Conservation (phyloP, 2,329 filamentous ascomycete genomes). For the Cytospora leucostoma region DNA sequence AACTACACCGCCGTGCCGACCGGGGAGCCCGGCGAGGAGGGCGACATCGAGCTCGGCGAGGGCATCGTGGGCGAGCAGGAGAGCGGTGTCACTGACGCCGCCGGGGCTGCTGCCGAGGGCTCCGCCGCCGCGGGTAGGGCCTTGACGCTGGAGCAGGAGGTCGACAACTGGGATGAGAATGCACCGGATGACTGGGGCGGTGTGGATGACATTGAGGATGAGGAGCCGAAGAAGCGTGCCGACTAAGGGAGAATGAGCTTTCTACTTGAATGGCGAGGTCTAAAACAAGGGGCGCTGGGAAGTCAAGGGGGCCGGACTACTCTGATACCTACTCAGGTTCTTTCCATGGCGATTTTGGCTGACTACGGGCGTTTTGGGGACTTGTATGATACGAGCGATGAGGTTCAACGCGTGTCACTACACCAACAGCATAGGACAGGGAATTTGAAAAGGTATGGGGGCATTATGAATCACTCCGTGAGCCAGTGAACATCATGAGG, state of each 20-base stretch:
- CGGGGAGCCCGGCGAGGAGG: conserved; percentile 52
- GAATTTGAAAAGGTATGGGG: not conserved
- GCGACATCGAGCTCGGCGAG: conserved; percentile 77
- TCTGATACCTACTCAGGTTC: conserved; percentile 10
- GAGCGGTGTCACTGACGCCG: conserved; percentile 57
- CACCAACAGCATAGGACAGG: conserved; percentile 10
- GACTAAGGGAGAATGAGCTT: conserved; percentile 29
- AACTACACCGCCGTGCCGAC: conserved; percentile 70
- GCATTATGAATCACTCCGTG: not conserved
- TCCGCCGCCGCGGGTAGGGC: conserved; percentile 36
- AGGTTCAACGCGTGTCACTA: conserved; percentile 14
- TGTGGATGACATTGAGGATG: conserved; percentile 35
- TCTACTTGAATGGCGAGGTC: not conserved
- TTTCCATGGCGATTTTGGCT: conserved; percentile 10
- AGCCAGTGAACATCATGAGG: not conserved
- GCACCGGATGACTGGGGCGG: conserved; percentile 60
- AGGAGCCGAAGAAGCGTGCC: conserved; percentile 34
- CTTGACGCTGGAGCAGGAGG: conserved; percentile 70
- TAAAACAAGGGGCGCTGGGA: conserved; percentile 11
- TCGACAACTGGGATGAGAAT: conserved; percentile 97
- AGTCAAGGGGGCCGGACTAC: conserved; percentile 7
- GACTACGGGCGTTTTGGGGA: conserved; percentile 14
- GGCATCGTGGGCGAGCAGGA: conserved; percentile 55
- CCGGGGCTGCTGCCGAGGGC: conserved; percentile 26
- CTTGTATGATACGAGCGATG: conserved; percentile 6